A percentile compares a stretch with the other conserved stretches of the same genome.
phyloP scores from a whole-genome alignment of 2,329 filamentous ascomycete species.

The Fusarium piperis region DNA sequence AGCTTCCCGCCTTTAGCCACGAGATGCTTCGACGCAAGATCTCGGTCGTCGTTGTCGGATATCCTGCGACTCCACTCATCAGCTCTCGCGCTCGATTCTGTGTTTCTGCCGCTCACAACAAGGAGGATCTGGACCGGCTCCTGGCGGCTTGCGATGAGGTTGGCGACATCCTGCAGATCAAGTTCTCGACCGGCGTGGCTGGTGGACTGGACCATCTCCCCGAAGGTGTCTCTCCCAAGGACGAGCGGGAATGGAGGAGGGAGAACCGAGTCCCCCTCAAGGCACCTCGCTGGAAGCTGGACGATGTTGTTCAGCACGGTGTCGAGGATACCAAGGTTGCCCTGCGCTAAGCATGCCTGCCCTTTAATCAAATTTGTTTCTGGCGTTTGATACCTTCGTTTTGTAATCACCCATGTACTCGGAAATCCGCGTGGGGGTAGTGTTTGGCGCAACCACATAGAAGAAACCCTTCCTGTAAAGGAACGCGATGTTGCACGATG shows the following conservation, averaged over 20 bases:
- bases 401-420: conserved; percentile 23
- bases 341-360: conserved; percentile 63
- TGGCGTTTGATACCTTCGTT: conserved; percentile 38
- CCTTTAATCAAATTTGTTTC: conserved; percentile 33
- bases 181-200: conserved; percentile 95
- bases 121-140: conserved; percentile 94
- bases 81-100: conserved; percentile 96
- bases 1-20: conserved; percentile 97
- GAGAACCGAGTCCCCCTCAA: conserved; percentile 73
- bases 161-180: conserved; percentile 90
- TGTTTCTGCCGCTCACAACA: conserved; percentile 94
- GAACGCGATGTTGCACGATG: conserved; percentile 35
- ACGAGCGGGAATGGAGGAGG: conserved; percentile 74
- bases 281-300: conserved; percentile 84
- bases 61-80: conserved; percentile 94
- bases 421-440: conserved; percentile 29
- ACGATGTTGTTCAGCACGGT: conserved; percentile 80
- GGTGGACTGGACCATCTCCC: conserved; percentile 83
- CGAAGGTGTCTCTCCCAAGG: conserved; percentile 75
- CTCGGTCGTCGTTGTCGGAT: conserved; percentile 95
- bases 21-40: conserved; percentile 99
- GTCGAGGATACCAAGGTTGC: conserved; percentile 79
- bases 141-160: conserved; percentile 91
- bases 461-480: conserved; percentile 28
- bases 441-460: conserved; percentile 40